Percentiles rank a stretch among this genome's conserved stretches.
phyloP scores from a whole-genome alignment of 2,329 filamentous ascomycete genomes.

The Zopfia rhizophila region DNA sequence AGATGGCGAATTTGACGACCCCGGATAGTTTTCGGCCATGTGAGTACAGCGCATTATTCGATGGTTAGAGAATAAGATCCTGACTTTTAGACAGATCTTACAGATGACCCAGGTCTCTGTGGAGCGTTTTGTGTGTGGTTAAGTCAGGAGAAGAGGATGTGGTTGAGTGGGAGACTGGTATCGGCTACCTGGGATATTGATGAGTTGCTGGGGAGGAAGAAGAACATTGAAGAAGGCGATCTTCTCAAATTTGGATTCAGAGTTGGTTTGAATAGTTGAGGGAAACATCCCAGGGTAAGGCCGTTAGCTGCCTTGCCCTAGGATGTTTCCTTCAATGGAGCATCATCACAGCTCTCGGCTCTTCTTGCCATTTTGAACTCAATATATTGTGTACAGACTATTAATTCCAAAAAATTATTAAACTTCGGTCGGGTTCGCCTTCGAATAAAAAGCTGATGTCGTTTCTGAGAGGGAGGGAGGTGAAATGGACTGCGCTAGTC shows the following conservation, averaged over 20 bases:
- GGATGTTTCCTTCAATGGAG: no score
- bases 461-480: no score
- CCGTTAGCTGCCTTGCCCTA: no score
- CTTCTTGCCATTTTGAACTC: no score
- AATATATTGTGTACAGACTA: no score
- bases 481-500: no score
- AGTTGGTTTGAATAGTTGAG: no score
- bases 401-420: no score
- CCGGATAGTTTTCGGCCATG: slow-evolving; percentile 40
- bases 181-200: slow-evolving; percentile 44
- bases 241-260: slow-evolving; percentile 41
- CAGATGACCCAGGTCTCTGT: slow-evolving; percentile 40
- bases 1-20: slow-evolving; percentile 35
- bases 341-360: no score
- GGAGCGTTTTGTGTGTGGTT: slow-evolving; percentile 49
- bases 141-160: slow-evolving; percentile 40
- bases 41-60: slow-evolving; percentile 22
- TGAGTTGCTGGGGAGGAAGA: slow-evolving; percentile 35
- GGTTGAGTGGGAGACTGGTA: slow-evolving; percentile 41
- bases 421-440: no score
- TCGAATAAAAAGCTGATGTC: no score
- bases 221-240: slow-evolving; percentile 34
- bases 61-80: neutral
- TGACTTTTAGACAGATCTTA: slow-evolving; percentile 29
- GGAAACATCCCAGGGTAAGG: no score